Evolutionary conservation across 1,284 basidiomycete species (phyloP).

Genomic region (Phellinidium pouzarii): DNA sequence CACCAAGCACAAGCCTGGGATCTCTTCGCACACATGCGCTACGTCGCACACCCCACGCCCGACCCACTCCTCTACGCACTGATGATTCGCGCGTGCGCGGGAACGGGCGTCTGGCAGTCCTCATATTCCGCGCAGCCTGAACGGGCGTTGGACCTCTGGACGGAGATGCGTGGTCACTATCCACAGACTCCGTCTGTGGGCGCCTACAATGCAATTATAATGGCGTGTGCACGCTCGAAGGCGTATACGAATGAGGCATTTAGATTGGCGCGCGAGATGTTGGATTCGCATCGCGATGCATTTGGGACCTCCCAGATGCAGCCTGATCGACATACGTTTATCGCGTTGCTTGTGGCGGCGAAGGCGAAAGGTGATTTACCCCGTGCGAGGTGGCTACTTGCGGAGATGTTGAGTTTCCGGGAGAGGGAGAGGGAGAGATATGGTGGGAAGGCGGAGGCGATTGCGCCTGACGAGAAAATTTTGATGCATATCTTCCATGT

Average conservation of each 20-base stretch:
- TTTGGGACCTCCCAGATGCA: slow-evolving; percentile 46
- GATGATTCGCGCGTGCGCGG: slow-evolving; percentile 87
- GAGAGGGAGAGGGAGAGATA: slow-evolving; percentile 16
- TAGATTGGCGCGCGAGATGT: slow-evolving; percentile 75
- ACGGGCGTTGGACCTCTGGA: slow-evolving; percentile 88
- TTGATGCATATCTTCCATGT: slow-evolving; percentile 85
- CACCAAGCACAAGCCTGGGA: slow-evolving; percentile 83
- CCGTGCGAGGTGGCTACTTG: slow-evolving; percentile 85
- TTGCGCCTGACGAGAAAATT: slow-evolving; percentile 60
- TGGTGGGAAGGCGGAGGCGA: slow-evolving; percentile 22
- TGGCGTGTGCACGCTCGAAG: slow-evolving; percentile 62
- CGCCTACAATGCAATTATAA: slow-evolving; percentile 80
- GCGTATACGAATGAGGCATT: slow-evolving; percentile 72
- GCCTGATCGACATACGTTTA: slow-evolving; percentile 70
- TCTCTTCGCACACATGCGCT: slow-evolving; percentile 92
- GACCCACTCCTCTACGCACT: slow-evolving; percentile 68
- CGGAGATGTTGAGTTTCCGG: slow-evolving; percentile 63
- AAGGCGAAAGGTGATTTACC: slow-evolving; percentile 81
- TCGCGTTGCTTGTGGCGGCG: slow-evolving; percentile 82
- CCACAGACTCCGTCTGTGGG: slow-evolving; percentile 54
- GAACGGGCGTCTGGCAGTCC: slow-evolving; percentile 36
- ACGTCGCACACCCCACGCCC: slow-evolving; percentile 83
- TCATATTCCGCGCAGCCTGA: slow-evolving; percentile 67
- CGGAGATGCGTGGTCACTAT: slow-evolving; percentile 81
- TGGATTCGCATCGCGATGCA: slow-evolving; percentile 65